phyloP scores from a whole-genome alignment of 2,329 filamentous ascomycete species.

The Aspergillus felis region DNA sequence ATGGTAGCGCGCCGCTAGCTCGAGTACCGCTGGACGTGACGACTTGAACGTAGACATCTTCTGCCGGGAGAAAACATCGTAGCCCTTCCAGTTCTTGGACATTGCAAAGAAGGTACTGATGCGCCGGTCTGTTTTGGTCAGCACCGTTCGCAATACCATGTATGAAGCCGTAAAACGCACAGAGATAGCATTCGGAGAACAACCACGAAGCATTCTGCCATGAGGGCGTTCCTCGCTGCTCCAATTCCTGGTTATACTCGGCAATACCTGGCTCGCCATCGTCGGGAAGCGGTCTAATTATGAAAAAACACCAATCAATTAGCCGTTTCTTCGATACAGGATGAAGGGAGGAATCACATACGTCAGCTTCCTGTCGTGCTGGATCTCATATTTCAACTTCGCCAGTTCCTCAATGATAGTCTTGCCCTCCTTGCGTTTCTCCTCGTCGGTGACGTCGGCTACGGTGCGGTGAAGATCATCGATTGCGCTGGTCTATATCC shows the following conservation, averaged over 20 bases:
- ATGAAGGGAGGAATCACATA: slow-evolving; percentile 39
- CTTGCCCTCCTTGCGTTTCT: slow-evolving; percentile 77
- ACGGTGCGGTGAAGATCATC: slow-evolving; percentile 79
- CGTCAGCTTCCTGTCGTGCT: slow-evolving; percentile 79
- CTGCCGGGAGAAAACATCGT: slow-evolving; percentile 85
- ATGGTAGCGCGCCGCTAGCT: slow-evolving; percentile 74
- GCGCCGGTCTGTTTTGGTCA: slow-evolving; percentile 55
- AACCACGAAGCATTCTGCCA: slow-evolving; percentile 91
- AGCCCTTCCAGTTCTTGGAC: slow-evolving; percentile 78
- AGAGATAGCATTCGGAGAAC: slow-evolving; percentile 91
- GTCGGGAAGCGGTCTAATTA: slow-evolving; percentile 63
- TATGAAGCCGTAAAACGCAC: slow-evolving; percentile 21
- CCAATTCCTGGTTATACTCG: slow-evolving; percentile 81
- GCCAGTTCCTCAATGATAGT: slow-evolving; percentile 74
- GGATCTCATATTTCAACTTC: slow-evolving; percentile 87
- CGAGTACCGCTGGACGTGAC: slow-evolving; percentile 78
- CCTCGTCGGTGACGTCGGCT: slow-evolving; percentile 47
- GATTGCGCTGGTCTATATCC: slow-evolving; percentile 78
- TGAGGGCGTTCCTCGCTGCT: slow-evolving; percentile 65
- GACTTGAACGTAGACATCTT: slow-evolving; percentile 92
- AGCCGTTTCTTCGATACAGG: neutral
- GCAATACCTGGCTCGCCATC: slow-evolving; percentile 73
- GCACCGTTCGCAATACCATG: slow-evolving; percentile 3
- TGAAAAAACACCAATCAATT: neutral
- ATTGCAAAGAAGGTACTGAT: slow-evolving; percentile 73